A percentile compares a stretch with the other conserved stretches of the same genome.
phyloP scores from a whole-genome alignment of 352 stramenopile genomes.

The Halophytophthora polymorphica region DNA sequence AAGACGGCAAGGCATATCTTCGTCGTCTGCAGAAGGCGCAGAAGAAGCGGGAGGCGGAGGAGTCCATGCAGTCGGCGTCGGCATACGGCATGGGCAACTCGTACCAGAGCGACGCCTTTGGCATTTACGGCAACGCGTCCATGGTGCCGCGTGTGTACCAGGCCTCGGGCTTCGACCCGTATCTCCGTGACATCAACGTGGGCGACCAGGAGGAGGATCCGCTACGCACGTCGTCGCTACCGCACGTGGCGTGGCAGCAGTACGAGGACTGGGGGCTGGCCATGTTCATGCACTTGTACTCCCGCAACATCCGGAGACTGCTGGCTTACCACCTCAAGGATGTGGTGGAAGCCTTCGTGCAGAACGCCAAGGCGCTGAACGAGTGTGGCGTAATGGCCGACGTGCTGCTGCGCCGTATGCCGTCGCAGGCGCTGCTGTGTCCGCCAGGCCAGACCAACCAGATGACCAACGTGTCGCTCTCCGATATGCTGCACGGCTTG shows the following conservation, averaged over 20 bases:
- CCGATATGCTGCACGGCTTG: constrained; percentile 67
- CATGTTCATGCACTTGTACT: constrained; percentile 88
- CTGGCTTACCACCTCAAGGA: constrained; percentile 85
- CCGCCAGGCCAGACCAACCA: constrained; percentile 67
- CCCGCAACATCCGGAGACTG: constrained; percentile 74
- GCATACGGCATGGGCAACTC: constrained; percentile 42
- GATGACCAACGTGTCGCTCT: constrained; percentile 81
- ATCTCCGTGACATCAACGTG: constrained; percentile 47
- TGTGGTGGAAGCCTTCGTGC: constrained; percentile 74
- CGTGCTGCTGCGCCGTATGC: constrained; percentile 64
- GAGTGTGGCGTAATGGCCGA: constrained; percentile 78
- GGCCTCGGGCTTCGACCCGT: constrained; percentile 77
- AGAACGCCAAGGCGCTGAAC: constrained; percentile 79
- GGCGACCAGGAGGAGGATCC: constrained; percentile 70
- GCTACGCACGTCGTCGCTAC: constrained; percentile 67
- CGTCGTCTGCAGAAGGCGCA: constrained; percentile 55
- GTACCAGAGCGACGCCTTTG: constrained; percentile 55
- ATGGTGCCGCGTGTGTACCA: constrained; percentile 80
- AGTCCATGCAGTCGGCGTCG: constrained; percentile 44
- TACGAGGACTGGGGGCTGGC: constrained; percentile 71
- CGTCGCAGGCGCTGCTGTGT: constrained; percentile 73
- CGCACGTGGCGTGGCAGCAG: constrained; percentile 72
- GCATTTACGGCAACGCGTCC: constrained; percentile 67
- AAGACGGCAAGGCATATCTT: constrained; percentile 72
- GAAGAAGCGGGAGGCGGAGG: constrained; percentile 49